Base-by-base conservation (phyloP, 768 basidiomycete species). In the Rhodosporidiobolus odoratus region DNA sequence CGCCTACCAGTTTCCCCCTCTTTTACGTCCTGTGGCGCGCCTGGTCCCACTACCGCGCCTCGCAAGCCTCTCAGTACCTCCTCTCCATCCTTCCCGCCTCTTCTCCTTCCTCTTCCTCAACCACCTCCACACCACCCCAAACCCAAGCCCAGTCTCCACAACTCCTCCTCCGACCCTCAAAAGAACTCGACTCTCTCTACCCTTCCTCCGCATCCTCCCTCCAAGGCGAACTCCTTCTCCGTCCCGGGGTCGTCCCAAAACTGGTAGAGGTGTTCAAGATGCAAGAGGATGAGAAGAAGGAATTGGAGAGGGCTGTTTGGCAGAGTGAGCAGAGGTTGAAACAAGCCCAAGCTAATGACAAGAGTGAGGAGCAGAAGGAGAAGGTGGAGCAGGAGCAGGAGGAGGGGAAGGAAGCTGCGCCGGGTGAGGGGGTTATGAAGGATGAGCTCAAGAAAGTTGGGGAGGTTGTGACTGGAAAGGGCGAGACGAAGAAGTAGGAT, bases 271-370 rank as follows among this genome's bases (percentile, higher is more conserved):
- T 68, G 40, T 81, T 80, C 58, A 47, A 64, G 10, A 57, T 81
- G 32, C 58, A 65, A 32, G 72, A 77, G 16, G 66, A 75, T 32
- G 80, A 81, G 69, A 64, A 76, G 25, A 76, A 79, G 25, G 80
- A 81, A 70, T 59, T 81, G n/a, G 76, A 70, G 37, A 52, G 80
- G 37, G 80, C 80, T 35, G 75, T 79, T 2, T 77, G 78, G 60
- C 80, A 81, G 73, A 78, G 77, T 16, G 76, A 78, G 62, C 50
- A 74, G 67, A 58, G 79, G 40, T 57, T 76, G 56, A 58, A 65
- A 57, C 75, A 76, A 71, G 74, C 63, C 4, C 25, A 23, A n/a
- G n/a, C n/a, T n/a, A n/a, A n/a, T n/a, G n/a, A n/a, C 30, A 35
- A 43, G 25, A 25, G 48, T 10, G 27, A 58, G 48, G 41, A 45